phyloP scores from a whole-genome alignment of 345 rosid genomes.

The Euphorbia lathyris region DNA sequence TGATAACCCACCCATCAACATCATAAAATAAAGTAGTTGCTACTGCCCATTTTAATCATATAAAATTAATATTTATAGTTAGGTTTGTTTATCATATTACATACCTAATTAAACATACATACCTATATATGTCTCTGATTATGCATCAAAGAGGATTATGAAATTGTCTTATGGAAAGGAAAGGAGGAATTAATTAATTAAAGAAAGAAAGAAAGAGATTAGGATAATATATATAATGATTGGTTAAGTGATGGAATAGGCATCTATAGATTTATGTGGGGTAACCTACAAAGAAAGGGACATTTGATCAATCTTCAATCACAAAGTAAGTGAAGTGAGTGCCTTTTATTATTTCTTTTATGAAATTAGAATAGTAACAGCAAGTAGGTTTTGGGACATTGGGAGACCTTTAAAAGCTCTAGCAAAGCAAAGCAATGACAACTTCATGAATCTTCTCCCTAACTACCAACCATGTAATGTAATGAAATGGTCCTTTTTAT shows the following conservation, averaged over 20 bases:
- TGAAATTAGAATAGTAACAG: no score
- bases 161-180: background rate
- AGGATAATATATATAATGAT: constrained; percentile 7
- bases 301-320: constrained; percentile 39
- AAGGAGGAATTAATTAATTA: background rate
- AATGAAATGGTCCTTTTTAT: no score
- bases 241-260: constrained; percentile 41
- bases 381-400: constrained; percentile 7
- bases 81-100: background rate
- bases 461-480: constrained; percentile 80
- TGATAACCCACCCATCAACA: constrained; percentile 16
- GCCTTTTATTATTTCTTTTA: no score
- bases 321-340: constrained; percentile 24
- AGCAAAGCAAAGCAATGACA: constrained; percentile 38
- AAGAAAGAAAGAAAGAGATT: background rate
- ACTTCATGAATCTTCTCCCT: constrained; percentile 57
- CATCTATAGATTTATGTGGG: constrained; percentile 48
- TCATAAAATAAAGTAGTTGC: constrained; percentile 29
- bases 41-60: background rate
- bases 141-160: background rate
- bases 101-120: background rate
- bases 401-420: constrained; percentile 33
- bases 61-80: no score
- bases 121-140: background rate
- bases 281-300: constrained; percentile 18